Evolutionary conservation across 1,284 basidiomycete genomes (phyloP).

Genomic region (Takashimella tepidaria): DNA sequence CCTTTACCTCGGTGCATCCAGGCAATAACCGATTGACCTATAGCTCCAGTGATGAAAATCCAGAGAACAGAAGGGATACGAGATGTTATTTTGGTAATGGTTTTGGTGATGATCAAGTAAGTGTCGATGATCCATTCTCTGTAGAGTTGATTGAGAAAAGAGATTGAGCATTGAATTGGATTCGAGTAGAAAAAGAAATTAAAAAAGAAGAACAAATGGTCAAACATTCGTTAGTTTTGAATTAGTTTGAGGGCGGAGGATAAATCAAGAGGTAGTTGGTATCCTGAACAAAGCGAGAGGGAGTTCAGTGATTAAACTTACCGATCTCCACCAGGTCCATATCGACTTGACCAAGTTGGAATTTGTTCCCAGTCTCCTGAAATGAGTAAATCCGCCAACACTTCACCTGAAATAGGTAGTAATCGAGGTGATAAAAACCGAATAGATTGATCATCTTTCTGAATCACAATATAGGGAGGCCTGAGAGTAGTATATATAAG

Average conservation of each 20-base stretch:
- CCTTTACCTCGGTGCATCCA: constrained; percentile 19
- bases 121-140: constrained; percentile 23
- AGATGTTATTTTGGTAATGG: constrained; percentile 13
- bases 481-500: not conserved
- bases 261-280: too few species aligned
- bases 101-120: constrained; percentile 15
- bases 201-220: too few species aligned
- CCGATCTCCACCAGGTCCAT: not conserved
- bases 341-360: not conserved
- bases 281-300: too few species aligned
- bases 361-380: not conserved
- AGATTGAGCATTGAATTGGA: too few species aligned
- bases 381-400: not conserved
- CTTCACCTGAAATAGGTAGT: not conserved
- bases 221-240: too few species aligned
- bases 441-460: not conserved
- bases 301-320: not conserved
- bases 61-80: constrained; percentile 26
- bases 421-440: not conserved
- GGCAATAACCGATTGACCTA: constrained; percentile 22
- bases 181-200: too few species aligned
- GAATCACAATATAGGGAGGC: not conserved
- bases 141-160: too few species aligned
- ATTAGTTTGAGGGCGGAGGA: too few species aligned
- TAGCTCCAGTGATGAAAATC: constrained; percentile 22